phyloP scores from a whole-genome alignment of 2,329 filamentous ascomycete genomes.

The Alternaria sp. region DNA sequence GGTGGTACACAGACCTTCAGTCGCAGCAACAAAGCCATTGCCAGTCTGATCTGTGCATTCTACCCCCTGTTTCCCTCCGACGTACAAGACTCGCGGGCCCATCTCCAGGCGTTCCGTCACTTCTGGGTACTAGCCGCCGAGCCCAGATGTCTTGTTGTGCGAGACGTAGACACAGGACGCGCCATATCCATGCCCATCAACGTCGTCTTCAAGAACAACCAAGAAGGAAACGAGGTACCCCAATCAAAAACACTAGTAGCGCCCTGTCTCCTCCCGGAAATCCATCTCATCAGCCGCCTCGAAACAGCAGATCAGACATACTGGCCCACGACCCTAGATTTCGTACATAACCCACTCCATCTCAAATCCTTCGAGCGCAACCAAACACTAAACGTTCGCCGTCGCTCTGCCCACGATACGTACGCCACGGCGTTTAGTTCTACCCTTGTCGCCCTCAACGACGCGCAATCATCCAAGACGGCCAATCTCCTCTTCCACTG shows the following conservation, averaged over 20 bases:
- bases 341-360: conserved; percentile 67
- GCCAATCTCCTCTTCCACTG: conserved; percentile 67
- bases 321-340: conserved; percentile 83
- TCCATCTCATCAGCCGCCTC: conserved; percentile 67
- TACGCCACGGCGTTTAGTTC: conserved; percentile 72
- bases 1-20: conserved; percentile 93
- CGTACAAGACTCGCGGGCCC: conserved; percentile 91
- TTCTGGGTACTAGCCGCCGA: conserved; percentile 96
- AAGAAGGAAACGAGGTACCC: neutral
- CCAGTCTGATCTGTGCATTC: conserved; percentile 85
- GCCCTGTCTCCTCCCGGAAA: conserved; percentile 68
- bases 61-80: conserved; percentile 90
- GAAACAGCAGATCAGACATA: conserved; percentile 70
- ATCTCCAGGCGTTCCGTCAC: conserved; percentile 94
- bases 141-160: conserved; percentile 83
- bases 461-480: conserved; percentile 53
- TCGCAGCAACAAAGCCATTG: conserved; percentile 85
- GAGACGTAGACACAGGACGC: conserved; percentile 83
- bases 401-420: conserved; percentile 65
- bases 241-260: conserved; percentile 50
- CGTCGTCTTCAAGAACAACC: conserved; percentile 61
- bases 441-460: conserved; percentile 75
- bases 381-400: conserved; percentile 76
- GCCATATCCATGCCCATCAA: conserved; percentile 76
- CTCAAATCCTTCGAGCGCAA: conserved; percentile 69